These are phyloP conservation scores for Metrosideros polymorpha DNA, from an alignment of 441 rosid genomes.

Conservation along the genomic window DNA sequence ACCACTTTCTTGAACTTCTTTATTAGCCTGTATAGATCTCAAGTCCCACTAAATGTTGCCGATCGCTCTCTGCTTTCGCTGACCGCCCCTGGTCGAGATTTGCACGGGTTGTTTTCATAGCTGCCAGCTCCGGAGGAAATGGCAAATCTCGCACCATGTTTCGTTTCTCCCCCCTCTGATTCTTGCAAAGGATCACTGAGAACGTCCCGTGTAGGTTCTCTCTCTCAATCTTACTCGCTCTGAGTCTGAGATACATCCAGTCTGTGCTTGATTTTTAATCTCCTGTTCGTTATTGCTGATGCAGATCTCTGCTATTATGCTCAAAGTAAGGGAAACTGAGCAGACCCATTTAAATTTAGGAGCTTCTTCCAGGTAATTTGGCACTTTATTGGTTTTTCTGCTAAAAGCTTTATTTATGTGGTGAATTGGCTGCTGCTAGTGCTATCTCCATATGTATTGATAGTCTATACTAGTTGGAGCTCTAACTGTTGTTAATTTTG, in stretches of 20 bases:
- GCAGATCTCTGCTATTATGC: slow-evolving; percentile 32
- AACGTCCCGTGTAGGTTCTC: not conserved
- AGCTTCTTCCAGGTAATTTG: slow-evolving; percentile 29
- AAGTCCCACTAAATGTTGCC: slow-evolving; percentile 13
- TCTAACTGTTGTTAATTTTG: not conserved
- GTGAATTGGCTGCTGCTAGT: not conserved
- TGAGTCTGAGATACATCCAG: not conserved
- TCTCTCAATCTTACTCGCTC: not conserved
- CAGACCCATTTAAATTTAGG: slow-evolving; percentile 22
- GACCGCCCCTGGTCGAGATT: not conserved
- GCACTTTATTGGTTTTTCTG: not conserved
- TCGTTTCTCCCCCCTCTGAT: not conserved
- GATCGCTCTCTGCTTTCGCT: slow-evolving; percentile 2
- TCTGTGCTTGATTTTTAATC: not conserved
- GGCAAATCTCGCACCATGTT: not conserved
- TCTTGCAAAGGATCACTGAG: not conserved
- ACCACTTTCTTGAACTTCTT: not conserved
- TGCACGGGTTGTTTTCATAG: not conserved
- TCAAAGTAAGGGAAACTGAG: slow-evolving; percentile 20
- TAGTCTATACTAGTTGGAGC: not conserved
- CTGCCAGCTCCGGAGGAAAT: not conserved
- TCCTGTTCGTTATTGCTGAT: slow-evolving; percentile 1
- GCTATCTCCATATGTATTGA: not conserved
- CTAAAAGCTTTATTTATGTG: not conserved
- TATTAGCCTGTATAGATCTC: not conserved